Conservation (phyloP, 2,329 filamentous ascomycete genomes). For the Penicillium oxalicum region DNA sequence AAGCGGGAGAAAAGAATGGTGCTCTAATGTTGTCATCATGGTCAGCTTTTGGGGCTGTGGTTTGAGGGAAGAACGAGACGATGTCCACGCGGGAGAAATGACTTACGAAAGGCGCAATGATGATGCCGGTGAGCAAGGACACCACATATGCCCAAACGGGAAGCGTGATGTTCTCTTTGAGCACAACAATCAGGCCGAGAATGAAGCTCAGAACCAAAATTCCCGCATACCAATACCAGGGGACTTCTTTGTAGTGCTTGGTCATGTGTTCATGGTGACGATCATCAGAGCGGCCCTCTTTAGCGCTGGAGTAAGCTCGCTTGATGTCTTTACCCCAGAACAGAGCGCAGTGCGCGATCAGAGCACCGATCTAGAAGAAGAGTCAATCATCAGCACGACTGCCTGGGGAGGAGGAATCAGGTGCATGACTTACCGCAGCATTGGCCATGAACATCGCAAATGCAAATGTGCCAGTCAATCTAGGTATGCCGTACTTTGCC, state of each 20-base stretch:
- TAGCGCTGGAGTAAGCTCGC: constrained; percentile 45
- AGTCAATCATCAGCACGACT: constrained; percentile 2
- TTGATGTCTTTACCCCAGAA: constrained; percentile 54
- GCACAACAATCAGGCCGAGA: constrained; percentile 23
- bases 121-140: constrained; percentile 24
- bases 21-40: constrained; percentile 33
- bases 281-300: constrained; percentile 42
- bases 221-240: constrained; percentile 32
- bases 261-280: constrained; percentile 50
- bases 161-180: constrained; percentile 28
- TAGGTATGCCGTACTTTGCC: constrained; percentile 42
- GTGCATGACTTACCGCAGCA: constrained; percentile 42
- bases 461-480: constrained; percentile 47
- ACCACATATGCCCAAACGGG: constrained; percentile 31
- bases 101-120: constrained; percentile 22
- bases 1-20: constrained; percentile 21
- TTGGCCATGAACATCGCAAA: constrained; percentile 54
- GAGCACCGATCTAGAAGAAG: constrained; percentile 47
- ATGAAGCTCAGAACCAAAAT: constrained; percentile 27
- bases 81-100: too few relatives aligned
- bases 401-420: fast-evolving
- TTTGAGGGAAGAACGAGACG: too few relatives aligned
- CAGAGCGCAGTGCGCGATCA: constrained; percentile 48
- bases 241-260: constrained; percentile 48
- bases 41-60: not conserved